Evolutionary conservation across 2,329 filamentous ascomycete species (phyloP).

Genomic region (Fonsecaea nubica): DNA sequence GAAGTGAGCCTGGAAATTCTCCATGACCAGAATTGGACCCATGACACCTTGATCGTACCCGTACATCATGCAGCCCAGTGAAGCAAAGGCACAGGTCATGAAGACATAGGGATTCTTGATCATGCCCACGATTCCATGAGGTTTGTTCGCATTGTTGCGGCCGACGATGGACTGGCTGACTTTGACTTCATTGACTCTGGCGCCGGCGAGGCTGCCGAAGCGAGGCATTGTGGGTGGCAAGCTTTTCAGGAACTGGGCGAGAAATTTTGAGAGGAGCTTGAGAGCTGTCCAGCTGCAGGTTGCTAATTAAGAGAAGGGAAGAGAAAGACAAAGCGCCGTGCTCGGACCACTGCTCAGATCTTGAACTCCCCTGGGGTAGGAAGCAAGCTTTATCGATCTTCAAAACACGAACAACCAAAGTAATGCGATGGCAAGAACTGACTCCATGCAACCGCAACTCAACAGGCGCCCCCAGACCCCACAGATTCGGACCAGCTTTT

Average conservation of each 20-base stretch:
- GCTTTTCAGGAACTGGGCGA: not conserved
- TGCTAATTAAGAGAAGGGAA: not conserved
- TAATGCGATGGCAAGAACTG: not conserved
- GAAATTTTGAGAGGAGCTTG: not conserved
- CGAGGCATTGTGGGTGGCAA: not conserved
- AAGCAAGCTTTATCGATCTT: not conserved
- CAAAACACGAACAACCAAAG: not conserved
- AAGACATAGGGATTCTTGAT: not conserved
- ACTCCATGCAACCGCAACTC: not conserved
- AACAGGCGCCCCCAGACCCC: not conserved
- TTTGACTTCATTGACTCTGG: not conserved
- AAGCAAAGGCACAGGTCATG: not conserved
- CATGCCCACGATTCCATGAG: not conserved
- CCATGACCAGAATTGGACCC: not conserved
- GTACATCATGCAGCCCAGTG: not conserved
- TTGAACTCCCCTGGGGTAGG: not conserved
- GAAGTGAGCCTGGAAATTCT: not conserved
- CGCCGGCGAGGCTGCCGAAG: not conserved
- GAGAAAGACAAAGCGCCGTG: not conserved
- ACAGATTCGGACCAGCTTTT: not conserved
- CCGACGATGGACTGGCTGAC: not conserved
- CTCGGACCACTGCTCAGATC: not conserved
- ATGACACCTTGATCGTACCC: not conserved
- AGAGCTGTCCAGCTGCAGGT: not conserved
- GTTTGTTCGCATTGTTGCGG: not conserved